A percentile compares a stretch with the other conserved stretches of the same genome.
Conservation (phyloP, 2,329 filamentous ascomycete species). For the Cladosporium phlei region DNA sequence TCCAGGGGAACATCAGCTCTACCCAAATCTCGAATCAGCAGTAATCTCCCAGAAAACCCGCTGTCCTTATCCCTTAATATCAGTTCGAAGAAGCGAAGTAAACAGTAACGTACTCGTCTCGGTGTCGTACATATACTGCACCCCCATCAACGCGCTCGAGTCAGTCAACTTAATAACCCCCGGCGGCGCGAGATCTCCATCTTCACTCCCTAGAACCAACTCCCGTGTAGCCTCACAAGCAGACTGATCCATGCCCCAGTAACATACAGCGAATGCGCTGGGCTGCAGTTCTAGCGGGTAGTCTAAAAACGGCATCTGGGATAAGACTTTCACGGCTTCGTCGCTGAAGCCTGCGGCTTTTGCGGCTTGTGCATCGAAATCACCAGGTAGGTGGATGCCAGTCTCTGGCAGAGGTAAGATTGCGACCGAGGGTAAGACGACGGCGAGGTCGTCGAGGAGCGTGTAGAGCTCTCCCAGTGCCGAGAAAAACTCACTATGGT, state of each 20-base stretch:
- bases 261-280: not conserved
- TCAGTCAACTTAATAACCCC: not conserved
- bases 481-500: too few relatives aligned
- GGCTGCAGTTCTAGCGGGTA: not conserved
- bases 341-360: not conserved
- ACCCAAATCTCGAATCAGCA: not conserved
- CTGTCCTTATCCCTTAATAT: too few relatives aligned
- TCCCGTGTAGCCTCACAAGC: not conserved
- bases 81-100: too few relatives aligned
- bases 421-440: too few relatives aligned
- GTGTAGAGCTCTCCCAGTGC: too few relatives aligned
- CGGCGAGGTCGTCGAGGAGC: too few relatives aligned
- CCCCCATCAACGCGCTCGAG: not conserved
- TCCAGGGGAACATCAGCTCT: not conserved
- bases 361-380: not conserved
- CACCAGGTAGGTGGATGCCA: not conserved
- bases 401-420: not conserved
- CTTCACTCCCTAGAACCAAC: not conserved
- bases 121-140: not conserved
- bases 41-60: too few relatives aligned
- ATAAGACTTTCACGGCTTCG: not conserved
- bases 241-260: not conserved
- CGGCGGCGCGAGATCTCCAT: not conserved
- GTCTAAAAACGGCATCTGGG: not conserved
- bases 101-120: not conserved